Evolutionary conservation across 495 filamentous ascomycete genomes (phyloP).

Genomic region (Glonium stellatum): DNA sequence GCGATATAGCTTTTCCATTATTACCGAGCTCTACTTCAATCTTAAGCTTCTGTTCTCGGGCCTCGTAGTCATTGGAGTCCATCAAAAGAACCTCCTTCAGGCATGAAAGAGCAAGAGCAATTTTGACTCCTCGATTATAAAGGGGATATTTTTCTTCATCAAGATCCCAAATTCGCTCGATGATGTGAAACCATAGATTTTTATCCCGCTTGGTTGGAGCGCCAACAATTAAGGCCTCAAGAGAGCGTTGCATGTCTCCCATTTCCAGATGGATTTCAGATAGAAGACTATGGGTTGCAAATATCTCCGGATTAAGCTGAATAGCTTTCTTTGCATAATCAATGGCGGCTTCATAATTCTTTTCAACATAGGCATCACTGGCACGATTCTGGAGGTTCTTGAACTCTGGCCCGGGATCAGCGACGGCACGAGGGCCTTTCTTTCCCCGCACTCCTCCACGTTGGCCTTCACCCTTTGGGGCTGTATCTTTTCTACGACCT

Average conservation of each 20-base stretch:
- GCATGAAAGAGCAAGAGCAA: slow-evolving; percentile 51
- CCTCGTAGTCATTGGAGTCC: slow-evolving; percentile 50
- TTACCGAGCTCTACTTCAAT: slow-evolving; percentile 17
- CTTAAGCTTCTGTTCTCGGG: slow-evolving; percentile 45
- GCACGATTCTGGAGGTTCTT: slow-evolving; percentile 64
- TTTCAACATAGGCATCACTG: slow-evolving; percentile 57
- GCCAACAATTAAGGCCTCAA: slow-evolving; percentile 62
- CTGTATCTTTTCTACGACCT: not conserved
- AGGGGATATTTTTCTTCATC: slow-evolving; percentile 41
- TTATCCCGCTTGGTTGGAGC: slow-evolving; percentile 65
- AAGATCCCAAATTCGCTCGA: slow-evolving; percentile 57
- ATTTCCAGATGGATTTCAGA: slow-evolving; percentile 64
- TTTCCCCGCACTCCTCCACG: slow-evolving; percentile 22
- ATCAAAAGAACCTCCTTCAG: slow-evolving; percentile 62
- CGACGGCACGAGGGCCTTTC: slow-evolving; percentile 61
- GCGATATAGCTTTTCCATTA: slow-evolving; percentile 12
- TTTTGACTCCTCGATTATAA: slow-evolving; percentile 29
- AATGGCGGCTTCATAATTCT: slow-evolving; percentile 56
- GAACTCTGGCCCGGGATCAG: slow-evolving; percentile 68
- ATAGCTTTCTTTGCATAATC: slow-evolving; percentile 61
- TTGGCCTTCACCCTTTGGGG: not conserved
- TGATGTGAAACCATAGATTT: slow-evolving; percentile 60
- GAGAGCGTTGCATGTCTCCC: slow-evolving; percentile 58
- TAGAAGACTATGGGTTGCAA: slow-evolving; percentile 66
- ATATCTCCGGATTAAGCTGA: slow-evolving; percentile 76